Evolutionary conservation across 1,284 basidiomycete genomes (phyloP), one percentile per base, ranked within the genome.

Genomic region (Heliocybe sulcata): DNA sequence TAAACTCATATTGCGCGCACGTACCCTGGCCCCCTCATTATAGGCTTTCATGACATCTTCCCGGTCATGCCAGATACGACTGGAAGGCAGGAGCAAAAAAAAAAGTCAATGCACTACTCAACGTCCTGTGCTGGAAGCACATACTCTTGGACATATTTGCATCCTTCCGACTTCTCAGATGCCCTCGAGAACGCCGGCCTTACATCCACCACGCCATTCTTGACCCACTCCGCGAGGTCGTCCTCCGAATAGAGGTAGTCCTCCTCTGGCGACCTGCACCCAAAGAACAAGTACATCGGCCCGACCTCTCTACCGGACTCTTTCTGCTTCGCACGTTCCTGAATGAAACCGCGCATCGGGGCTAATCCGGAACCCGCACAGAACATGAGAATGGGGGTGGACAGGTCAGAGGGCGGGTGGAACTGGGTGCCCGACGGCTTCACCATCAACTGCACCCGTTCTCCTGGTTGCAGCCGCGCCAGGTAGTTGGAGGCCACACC

Each of bases 261-360:
- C 53, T 67, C 69, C 3, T 69, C 63, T 1, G 75, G 73, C 14
- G 68, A 64, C 12, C 76, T 67, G 59, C 77, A 80, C 14, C 79
- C 79, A 57, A 77, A 79, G 71, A 79, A 80, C 47, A 80, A 64
- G 29, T 79, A 60, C 27, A 69, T 70, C 54, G 67, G 66, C 23
- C 72, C 76, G 11, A 79, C 72, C 19, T 72, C 67, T 16, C 77
- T 65, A 0, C 78, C 78, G 4, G 74, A 71, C 50, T 66, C 63
- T 62, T 72, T 74, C 65, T 80, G 77, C 57, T 71, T 64, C 16
- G 77, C 77, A 16, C 78, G 73, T 60, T 81, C 79, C 61, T 79
- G 75, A 38, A 81, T 67, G 67, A 81, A 81, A 1, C 77, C 77
- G 45, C 77, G 71, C 73, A 81, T 77, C 1, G 79, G 79, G 6